Percentiles rank a stretch among this genome's conserved stretches.
Conservation (phyloP, 495 filamentous ascomycete genomes). For the Aspergillus incahuasiensis region DNA sequence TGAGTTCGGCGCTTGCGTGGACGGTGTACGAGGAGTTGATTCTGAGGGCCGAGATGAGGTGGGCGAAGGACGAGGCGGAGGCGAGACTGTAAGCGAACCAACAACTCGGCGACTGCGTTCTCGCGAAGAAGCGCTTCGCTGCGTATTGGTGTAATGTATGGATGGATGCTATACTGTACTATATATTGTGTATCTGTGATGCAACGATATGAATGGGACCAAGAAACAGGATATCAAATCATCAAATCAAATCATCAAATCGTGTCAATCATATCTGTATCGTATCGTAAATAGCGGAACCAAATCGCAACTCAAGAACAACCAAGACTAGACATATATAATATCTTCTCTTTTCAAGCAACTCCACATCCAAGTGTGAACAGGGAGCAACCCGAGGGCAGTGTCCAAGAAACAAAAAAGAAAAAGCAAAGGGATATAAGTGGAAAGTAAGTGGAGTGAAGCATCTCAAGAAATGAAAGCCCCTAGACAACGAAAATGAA, state of each 20-base stretch:
- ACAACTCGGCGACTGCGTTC: too few relatives aligned
- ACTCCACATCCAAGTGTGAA: neutral
- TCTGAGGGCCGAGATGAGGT: slow-evolving; percentile 63
- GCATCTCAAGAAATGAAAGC: too few relatives aligned
- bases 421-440: neutral
- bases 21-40: slow-evolving; percentile 95
- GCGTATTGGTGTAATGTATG: neutral
- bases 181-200: neutral
- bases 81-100: neutral
- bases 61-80: slow-evolving; percentile 31
- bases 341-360: neutral
- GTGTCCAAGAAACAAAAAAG: neutral
- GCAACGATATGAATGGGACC: neutral
- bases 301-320: slow-evolving; percentile 26
- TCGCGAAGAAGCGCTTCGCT: too few relatives aligned
- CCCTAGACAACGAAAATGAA: too few relatives aligned
- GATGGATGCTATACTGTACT: neutral
- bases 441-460: too few relatives aligned
- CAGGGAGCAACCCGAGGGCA: neutral
- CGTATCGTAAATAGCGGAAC: slow-evolving; percentile 19
- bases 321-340: slow-evolving; percentile 6
- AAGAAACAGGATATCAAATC: too few relatives aligned
- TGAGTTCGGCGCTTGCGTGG: slow-evolving; percentile 91
- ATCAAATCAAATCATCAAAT: neutral
- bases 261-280: slow-evolving; percentile 15